Base-by-base conservation (phyloP, 768 basidiomycete species). In the Grammothele lineata region DNA sequence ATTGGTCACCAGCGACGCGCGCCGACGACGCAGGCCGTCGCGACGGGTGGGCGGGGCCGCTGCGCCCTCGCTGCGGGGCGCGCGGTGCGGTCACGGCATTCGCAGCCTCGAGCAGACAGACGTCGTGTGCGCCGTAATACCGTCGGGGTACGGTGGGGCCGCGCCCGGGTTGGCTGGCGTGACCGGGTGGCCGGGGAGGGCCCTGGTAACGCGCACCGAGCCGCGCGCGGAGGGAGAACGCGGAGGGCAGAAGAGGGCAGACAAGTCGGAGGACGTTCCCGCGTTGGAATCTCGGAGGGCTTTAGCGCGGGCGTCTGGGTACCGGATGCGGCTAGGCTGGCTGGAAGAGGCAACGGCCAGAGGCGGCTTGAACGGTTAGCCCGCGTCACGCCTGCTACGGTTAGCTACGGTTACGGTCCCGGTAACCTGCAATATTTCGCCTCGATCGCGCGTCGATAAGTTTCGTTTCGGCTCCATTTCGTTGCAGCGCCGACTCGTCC, bases 381-480 rank as follows among this genome's bases (percentile, higher is more conserved):
- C 51, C n/a, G n/a, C n/a, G n/a, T n/a, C n/a, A n/a, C n/a, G n/a
- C n/a, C n/a, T n/a, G n/a, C n/a, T 44, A 45, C 43, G 43, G 37
- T 47, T 36, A n/a, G 6, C 18, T 7, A 36, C 35, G 18, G 18
- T 9, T 36, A 8, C 9, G 27, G 50, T 46, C 44, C n/a, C n/a
- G n/a, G n/a, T n/a, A n/a, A n/a, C n/a, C n/a, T n/a, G 50, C 41
- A 51, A 47, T 47, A 42, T 47, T 47, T 47, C 47, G 42, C 47
- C 40, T 48, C 50, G 46, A 53, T 48, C 52, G 7, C 27, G 54
- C 44, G 53, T 50, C 51, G 45, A 53, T 50, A 57, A 53, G 45
- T 49, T 52, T 55, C 50, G 51, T 62, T 59, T 54, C 54, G 57
- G 53, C 47, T 50, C 48, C 39, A 51, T 55, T 53, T 57, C 55